phyloP scores from a whole-genome alignment of 768 basidiomycete species.

The Boletus speciosus region DNA sequence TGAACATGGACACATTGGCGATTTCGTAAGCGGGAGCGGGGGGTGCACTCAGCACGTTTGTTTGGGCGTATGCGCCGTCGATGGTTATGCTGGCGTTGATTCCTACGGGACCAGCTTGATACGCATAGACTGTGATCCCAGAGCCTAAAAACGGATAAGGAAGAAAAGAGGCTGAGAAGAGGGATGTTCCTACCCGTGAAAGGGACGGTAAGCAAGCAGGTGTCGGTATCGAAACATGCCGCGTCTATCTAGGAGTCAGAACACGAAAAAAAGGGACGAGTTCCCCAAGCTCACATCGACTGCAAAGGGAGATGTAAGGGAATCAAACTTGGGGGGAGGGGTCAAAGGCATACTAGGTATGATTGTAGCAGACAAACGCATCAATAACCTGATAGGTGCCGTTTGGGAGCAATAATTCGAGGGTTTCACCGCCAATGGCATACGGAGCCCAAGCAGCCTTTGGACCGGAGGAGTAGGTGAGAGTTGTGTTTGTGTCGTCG shows the following conservation, averaged over 20 bases:
- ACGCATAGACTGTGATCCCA: slow-evolving; percentile 22
- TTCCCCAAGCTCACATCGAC: slow-evolving; percentile 15
- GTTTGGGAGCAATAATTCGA: slow-evolving; percentile 19
- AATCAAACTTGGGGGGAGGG: neutral
- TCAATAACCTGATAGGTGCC: slow-evolving; percentile 18
- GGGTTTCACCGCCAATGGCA: slow-evolving; percentile 5
- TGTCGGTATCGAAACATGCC: slow-evolving; percentile 17
- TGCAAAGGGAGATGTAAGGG: slow-evolving; percentile 4
- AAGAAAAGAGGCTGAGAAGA: neutral
- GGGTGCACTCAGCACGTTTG: slow-evolving; percentile 17
- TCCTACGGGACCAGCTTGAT: slow-evolving; percentile 24
- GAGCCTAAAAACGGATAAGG: slow-evolving; percentile 14
- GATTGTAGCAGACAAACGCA: slow-evolving; percentile 22
- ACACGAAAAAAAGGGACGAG: neutral
- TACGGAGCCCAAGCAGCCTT: slow-evolving; percentile 24
- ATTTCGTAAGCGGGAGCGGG: slow-evolving; percentile 17
- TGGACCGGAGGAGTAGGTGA: slow-evolving; percentile 22
- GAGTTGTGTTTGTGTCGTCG: slow-evolving; percentile 23
- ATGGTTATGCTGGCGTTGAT: slow-evolving; percentile 22
- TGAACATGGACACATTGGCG: slow-evolving; percentile 24
- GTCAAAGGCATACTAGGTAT: slow-evolving; percentile 19
- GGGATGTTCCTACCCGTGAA: slow-evolving; percentile 19
- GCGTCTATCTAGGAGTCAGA: slow-evolving; percentile 13
- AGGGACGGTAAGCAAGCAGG: slow-evolving; percentile 18
- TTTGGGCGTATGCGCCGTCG: slow-evolving; percentile 9